phyloP scores from a whole-genome alignment of 345 rosid species.

The Combretum micranthum region DNA sequence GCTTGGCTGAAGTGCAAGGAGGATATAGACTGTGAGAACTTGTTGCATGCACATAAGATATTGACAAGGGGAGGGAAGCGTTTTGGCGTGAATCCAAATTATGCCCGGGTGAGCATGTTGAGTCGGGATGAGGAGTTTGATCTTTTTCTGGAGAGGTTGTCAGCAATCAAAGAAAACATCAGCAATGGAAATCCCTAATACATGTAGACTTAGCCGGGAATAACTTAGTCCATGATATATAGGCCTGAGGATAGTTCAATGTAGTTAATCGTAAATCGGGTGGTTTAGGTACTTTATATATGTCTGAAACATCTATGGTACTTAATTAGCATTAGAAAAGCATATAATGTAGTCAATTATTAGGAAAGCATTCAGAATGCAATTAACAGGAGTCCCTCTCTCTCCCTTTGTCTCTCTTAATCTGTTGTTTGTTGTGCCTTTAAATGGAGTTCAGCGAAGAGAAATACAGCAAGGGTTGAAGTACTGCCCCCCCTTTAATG shows the following conservation, averaged over 20 bases:
- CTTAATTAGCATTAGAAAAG: too few relatives aligned
- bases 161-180: constrained; percentile 21
- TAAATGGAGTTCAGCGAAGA: too few relatives aligned
- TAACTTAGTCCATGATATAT: not conserved
- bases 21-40: constrained; percentile 31
- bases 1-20: constrained; percentile 77
- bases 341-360: too few relatives aligned
- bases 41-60: constrained; percentile 42
- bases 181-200: not conserved
- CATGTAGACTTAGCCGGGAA: not conserved
- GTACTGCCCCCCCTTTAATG: too few relatives aligned
- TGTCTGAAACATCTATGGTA: too few relatives aligned
- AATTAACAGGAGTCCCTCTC: too few relatives aligned
- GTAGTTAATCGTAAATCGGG: not conserved
- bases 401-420: too few relatives aligned
- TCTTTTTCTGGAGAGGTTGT: constrained; percentile 54
- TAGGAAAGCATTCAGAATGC: too few relatives aligned
- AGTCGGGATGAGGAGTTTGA: constrained; percentile 51
- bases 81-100: constrained; percentile 46
- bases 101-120: constrained; percentile 65
- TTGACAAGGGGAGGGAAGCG: constrained; percentile 44
- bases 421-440: too few relatives aligned
- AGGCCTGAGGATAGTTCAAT: constrained; percentile 3
- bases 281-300: constrained; percentile 5
- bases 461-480: too few relatives aligned